phyloP scores from a whole-genome alignment of 2,329 filamentous ascomycete genomes.

The Stylonectria norvegica region DNA sequence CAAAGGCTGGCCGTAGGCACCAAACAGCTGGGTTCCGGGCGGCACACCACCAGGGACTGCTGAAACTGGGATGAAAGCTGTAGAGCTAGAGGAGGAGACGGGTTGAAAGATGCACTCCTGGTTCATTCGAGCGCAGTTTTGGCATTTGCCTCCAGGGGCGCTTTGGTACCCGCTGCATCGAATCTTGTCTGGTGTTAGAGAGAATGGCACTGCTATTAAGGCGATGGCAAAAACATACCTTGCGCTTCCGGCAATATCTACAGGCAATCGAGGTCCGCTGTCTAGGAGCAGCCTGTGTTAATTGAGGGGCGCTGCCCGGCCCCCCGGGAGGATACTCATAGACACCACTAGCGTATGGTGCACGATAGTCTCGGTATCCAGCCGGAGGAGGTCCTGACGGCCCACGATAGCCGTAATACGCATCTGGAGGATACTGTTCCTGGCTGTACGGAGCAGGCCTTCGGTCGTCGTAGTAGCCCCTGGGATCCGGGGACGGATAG shows the following conservation, averaged over 20 bases:
- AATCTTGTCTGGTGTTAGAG: constrained; percentile 40
- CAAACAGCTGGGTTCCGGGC: constrained; percentile 54
- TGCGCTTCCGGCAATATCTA: constrained; percentile 58
- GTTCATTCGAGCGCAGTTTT: constrained; percentile 59
- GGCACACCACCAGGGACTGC: constrained; percentile 57
- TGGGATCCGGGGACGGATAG: constrained; percentile 41
- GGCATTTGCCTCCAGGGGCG: constrained; percentile 56
- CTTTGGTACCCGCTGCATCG: constrained; percentile 60
- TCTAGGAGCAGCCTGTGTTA: constrained; percentile 52
- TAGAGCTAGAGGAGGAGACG: constrained; percentile 53
- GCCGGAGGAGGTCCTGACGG: constrained; percentile 30
- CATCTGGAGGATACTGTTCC: constrained; percentile 34
- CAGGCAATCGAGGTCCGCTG: constrained; percentile 60
- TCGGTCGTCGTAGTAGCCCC: constrained; percentile 37
- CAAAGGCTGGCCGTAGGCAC: constrained; percentile 56
- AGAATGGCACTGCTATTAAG: too few relatives aligned
- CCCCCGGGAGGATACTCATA: constrained; percentile 36
- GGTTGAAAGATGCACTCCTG: constrained; percentile 61
- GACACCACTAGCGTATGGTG: constrained; percentile 26
- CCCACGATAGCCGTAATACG: constrained; percentile 33
- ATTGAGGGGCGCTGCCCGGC: constrained; percentile 33
- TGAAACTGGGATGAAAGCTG: constrained; percentile 57
- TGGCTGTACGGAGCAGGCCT: constrained; percentile 30
- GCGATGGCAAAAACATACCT: constrained; percentile 38
- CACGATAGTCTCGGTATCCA: constrained; percentile 28